Conservation (phyloP, 2,329 filamentous ascomycete genomes). For the Rhytidhysteron rufulum region DNA sequence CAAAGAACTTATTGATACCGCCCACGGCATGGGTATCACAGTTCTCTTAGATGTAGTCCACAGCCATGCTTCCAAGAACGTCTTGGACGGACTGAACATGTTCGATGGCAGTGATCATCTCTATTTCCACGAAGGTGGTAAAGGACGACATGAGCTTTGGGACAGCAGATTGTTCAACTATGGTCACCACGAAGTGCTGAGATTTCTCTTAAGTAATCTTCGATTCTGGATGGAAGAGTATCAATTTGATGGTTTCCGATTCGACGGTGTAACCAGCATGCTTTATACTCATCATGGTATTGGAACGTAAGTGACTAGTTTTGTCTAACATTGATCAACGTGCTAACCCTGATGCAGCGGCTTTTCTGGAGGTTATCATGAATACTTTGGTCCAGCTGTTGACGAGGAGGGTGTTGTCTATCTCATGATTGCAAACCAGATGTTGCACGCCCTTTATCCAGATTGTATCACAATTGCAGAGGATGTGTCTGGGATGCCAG, state of each 20-base stretch:
- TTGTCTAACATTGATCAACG: neutral
- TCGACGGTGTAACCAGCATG: constrained; percentile 98
- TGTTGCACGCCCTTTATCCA: constrained; percentile 88
- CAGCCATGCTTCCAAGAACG: constrained; percentile 97
- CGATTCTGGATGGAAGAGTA: constrained; percentile 99
- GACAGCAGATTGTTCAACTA: constrained; percentile 98
- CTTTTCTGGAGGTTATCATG: constrained; percentile 96
- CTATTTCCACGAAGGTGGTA: constrained; percentile 87
- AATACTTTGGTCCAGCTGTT: constrained; percentile 87
- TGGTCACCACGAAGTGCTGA: constrained; percentile 84
- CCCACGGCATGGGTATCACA: constrained; percentile 83
- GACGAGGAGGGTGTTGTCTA: constrained; percentile 95
- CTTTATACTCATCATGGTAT: constrained; percentile 94
- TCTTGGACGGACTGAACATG: constrained; percentile 88
- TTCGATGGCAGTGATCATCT: constrained; percentile 94
- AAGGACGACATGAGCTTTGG: constrained; percentile 89
- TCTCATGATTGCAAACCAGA: constrained; percentile 92
- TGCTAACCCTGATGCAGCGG: constrained; percentile 55
- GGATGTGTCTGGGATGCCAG: constrained; percentile 97
- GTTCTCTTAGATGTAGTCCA: constrained; percentile 95
- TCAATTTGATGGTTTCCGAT: constrained; percentile 92
- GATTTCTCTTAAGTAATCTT: constrained; percentile 93
- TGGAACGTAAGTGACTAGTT: constrained; percentile 67
- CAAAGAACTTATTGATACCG: constrained; percentile 94
- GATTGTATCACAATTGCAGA: constrained; percentile 88